Evolutionary conservation across 2,329 filamentous ascomycete genomes (phyloP), one percentile per base, ranked within the genome.

Genomic region (Penicillium sp.): DNA sequence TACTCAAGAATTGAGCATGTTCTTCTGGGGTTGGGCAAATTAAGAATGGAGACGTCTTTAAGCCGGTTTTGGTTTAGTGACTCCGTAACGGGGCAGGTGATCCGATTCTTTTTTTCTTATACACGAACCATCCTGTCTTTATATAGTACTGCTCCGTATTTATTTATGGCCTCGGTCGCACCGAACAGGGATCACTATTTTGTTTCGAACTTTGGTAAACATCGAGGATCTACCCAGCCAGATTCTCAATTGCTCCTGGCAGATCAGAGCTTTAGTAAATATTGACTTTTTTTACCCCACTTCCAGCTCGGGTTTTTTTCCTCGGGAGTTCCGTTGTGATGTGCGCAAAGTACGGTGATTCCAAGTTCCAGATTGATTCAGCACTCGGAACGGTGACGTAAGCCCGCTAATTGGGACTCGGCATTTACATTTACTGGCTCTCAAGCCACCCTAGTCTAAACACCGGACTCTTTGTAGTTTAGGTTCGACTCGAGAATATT

Each of bases 141-240:
- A 10, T 35, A 16, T 9, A 31, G 11, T 31, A 31, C 29, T 31
- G 33, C 27, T 19, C 4, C n/a, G 7, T 39, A 39, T 10, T 19
- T 39, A 8, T 16, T 10, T n/a, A 19, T 21, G 10, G 27, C 22
- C n/a, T 44, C 13, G 37, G 42, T 52, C 52, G 50, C 50, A 53
- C 50, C 13, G 47, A 39, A 45, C 55, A 46, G 49, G 54, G 52
- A 51, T 60, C 52, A 11, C 39, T 16, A 52, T 52, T 49, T 44
- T 55, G 58, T 55, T 57, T 57, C 50, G 37, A 55, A 59, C 50
- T 52, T 26, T 35, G n/a, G 48, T 46, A n/a, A 50, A 35, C 22
- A 13, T 33, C 33, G 13, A 24, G 9, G 39, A 44, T 49, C 35
- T 33, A 3, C 31, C 43, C 39, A 35, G 33, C 29, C 24, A 27